Percentiles rank a stretch among this genome's conserved stretches.
phyloP scores from a whole-genome alignment of 805 yeast species.

The Yamadazyma takamatsuzukensis region DNA sequence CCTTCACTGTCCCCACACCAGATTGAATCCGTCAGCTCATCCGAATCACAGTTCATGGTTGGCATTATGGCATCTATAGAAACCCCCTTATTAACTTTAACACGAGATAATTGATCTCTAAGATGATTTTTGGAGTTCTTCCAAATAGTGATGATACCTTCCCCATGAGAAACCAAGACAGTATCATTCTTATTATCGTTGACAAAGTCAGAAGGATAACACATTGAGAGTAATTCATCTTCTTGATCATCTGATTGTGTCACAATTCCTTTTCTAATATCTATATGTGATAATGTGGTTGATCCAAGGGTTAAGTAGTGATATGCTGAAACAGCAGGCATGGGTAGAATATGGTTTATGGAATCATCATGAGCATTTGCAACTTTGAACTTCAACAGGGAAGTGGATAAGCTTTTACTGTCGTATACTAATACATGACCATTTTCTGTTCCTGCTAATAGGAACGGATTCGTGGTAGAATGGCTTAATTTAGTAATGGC shows the following conservation, averaged over 20 bases:
- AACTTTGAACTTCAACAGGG: slow-evolving; percentile 42
- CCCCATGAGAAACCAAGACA: slow-evolving; percentile 83
- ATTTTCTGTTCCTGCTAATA: slow-evolving; percentile 63
- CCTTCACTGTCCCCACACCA: slow-evolving; percentile 87
- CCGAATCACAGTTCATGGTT: slow-evolving; percentile 50
- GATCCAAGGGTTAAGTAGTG: slow-evolving; percentile 80
- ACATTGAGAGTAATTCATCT: slow-evolving; percentile 80
- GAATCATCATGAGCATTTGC: slow-evolving; percentile 69
- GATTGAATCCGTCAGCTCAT: slow-evolving; percentile 43
- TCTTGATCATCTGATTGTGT: slow-evolving; percentile 83
- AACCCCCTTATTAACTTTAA: slow-evolving; percentile 63
- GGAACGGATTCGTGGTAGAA: slow-evolving; percentile 44
- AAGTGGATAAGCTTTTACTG: slow-evolving; percentile 46
- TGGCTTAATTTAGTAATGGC: slow-evolving; percentile 42
- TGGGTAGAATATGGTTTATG: slow-evolving; percentile 66
- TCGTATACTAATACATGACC: slow-evolving; percentile 68
- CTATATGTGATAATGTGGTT: slow-evolving; percentile 75
- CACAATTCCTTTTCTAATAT: slow-evolving; percentile 67
- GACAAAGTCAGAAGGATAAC: slow-evolving; percentile 54
- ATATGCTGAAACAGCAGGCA: slow-evolving; percentile 69
- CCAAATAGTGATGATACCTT: slow-evolving; percentile 89
- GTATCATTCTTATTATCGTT: slow-evolving; percentile 52
- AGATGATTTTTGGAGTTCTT: slow-evolving; percentile 62
- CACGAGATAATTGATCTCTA: slow-evolving; percentile 75
- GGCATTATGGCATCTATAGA: slow-evolving; percentile 71